Evolutionary conservation across 352 stramenopile genomes (phyloP), one percentile per base, ranked within the genome.

Genomic region (Globisporangium splendens): DNA sequence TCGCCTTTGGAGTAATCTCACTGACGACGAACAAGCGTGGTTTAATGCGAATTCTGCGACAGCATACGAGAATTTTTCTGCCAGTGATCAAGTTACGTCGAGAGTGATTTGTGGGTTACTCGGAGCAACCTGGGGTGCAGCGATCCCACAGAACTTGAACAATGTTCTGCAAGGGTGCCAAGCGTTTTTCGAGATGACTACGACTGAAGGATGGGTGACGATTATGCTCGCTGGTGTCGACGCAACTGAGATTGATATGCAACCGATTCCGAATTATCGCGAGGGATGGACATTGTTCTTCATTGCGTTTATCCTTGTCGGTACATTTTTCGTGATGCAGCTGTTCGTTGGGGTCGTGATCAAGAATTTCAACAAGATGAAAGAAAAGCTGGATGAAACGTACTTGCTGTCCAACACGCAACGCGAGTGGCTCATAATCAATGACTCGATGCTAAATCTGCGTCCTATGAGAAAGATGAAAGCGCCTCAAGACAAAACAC

Each of bases 301-400:
- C 55, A 77, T 97, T 33, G 53, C 78, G 11, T 98, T 97, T 68
- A 92, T 97, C 41, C 50, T 98, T 11, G 61, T 97, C 13, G 89
- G 90, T 5, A 83, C 79, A 3, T 97, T 96, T 56, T 97, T 98
- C 61, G 76, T 97, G 5, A 89, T 97, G 69, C 88, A 98, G 35
- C 72, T 97, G 0, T 98, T 98, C 61, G 85, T 97, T 13, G 93
- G 90, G 35, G 89, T 97, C n/a, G 82, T 97, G n/a, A 93, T 97
- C 44, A 89, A 97, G 46, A 96, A 96, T 54, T 98, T 97, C 55
- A 94, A 95, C 51, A 70, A 68, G 10, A 87, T 88, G 79, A 86
- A 86, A 42, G 73, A 85, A 41, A 80, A 78, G 15, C 49, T 89
- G 0, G 79, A 84, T 15, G 75, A 71, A 8, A 86, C 75, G 0